Base-by-base conservation (phyloP, 129 eudicot genomes). In the Deinandra increscens region DNA sequence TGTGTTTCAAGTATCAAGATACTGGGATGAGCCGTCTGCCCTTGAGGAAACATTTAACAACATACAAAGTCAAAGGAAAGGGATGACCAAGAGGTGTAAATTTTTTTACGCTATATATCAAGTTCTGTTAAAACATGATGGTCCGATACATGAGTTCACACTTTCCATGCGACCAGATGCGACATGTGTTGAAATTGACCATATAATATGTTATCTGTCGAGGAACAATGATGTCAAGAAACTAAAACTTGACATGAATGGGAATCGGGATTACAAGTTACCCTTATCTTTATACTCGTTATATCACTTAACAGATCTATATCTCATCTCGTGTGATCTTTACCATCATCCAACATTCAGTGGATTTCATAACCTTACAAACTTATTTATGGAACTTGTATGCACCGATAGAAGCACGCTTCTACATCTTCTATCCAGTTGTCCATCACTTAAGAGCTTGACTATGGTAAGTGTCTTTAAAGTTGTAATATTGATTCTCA, bases 141-240 rank as follows among this genome's bases (percentile, higher is more conserved):
- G 72, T 67, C 72, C 60, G 1, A 48, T 67, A 33, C 31, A 48
- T 0, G 72, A 46, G 60, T 46, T 67, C 33, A 7, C 60, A 0
- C 72, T 67, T 15, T 9, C 44, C 14, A 48, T 48, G 60, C 6
- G 0, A 5, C 4, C 17, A 26, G 44, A 31, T 15, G 1, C 6
- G 1, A 19, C 72, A 1, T 67, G 70, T 44, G 70, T 67, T 48
- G 72, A 67, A 37, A 9, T 67, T 33, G 60, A 67, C 18, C 72
- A 48, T 9, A 67, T 67, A 31, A 8, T 67, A 31, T 11, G 5
- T 48, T 14, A 31, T 50, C 18, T 67, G 44, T 48, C 60, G 0
- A 67, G 11, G 29, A n/a, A 45, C 4, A 66, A 66, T 0, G 46
- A 43, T 4, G n/a, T 66, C 43, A 66, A 44, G 29, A 66, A 45